Conservation (phyloP, 257 asterid species). For the Ehretia macrophylla region DNA sequence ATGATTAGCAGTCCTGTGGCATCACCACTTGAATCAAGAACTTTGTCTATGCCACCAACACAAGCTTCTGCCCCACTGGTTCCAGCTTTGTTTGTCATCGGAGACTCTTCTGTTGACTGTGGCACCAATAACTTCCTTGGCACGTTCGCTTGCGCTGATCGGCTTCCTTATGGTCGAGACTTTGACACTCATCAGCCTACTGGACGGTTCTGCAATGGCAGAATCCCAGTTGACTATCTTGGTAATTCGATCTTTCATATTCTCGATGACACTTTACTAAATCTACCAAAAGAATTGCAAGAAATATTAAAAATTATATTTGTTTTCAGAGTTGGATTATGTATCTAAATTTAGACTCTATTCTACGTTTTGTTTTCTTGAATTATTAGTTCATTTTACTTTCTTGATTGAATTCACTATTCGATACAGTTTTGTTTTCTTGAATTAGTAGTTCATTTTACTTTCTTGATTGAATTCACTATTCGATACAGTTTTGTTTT, state of each 20-base stretch:
- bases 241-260: conserved; percentile 34
- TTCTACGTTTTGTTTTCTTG: neutral
- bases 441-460: neutral
- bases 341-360: too few species aligned
- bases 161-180: conserved; percentile 88
- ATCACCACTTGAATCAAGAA: neutral
- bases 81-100: conserved; percentile 82
- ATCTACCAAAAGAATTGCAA: neutral
- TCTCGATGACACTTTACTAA: conserved; percentile 1
- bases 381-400: too few species aligned
- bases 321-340: too few species aligned
- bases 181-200: conserved; percentile 85
- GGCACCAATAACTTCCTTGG: conserved; percentile 88
- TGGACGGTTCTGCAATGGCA: conserved; percentile 91
- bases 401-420: too few species aligned
- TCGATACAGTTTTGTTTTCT: neutral
- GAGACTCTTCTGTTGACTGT: conserved; percentile 91
- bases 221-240: conserved; percentile 86
- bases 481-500: neutral
- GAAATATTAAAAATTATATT: too few species aligned
- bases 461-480: too few species aligned
- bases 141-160: conserved; percentile 89
- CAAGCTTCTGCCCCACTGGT: conserved; percentile 24
- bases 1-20: neutral
- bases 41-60: conserved; percentile 13